Base-by-base conservation (phyloP, 2,329 filamentous ascomycete species). In the Sclerotinia sclerotiorum region DNA sequence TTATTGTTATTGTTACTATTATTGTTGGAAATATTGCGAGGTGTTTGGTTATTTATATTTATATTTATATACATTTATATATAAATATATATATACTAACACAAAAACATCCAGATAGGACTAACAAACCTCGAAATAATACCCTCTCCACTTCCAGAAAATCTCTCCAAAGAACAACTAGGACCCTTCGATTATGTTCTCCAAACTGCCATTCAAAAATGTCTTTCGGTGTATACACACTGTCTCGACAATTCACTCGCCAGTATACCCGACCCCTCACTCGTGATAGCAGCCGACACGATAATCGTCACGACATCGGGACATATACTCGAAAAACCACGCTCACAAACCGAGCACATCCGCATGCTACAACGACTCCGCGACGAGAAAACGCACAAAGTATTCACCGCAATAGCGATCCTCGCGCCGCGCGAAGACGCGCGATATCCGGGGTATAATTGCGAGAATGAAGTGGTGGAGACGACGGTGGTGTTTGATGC, bases 241-340 rank as follows among this genome's bases (percentile, higher is more conserved):
- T 72, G 80, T 1, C 71, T 81, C 6, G 77, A 78, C 15, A 82
- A 81, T 68, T 76, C 77, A 8, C 76, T 79, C 32, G 78, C 77
- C 55, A 77, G 76, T 1, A 77, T 71, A 54, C 76, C 61, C 55
- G 95, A 97, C 73, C 93, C 93, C 0, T 90, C 88, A 8, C 84
- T 98, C 21, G 92, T 98, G 69, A 89, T 98, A 69, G 89, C 93
- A 0, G 94, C 94, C 48, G 94, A 98, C 78, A 98, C 95, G 0
- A 84, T 99, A 68, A 92, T 99, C 70, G 91, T 95, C 19, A 90
- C 88, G 13, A 84, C 87, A 15, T 82, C 86, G 52, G 94, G 94
- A 0, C 83, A 86, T 65, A 92, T 99, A 65, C 82, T 99, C 3
- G 95, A 99, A 83, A 99, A 99, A 82, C 95, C 95, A 15, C 84